phyloP scores from a whole-genome alignment of 1,284 basidiomycete species.

The Austropuccinia psidii region DNA sequence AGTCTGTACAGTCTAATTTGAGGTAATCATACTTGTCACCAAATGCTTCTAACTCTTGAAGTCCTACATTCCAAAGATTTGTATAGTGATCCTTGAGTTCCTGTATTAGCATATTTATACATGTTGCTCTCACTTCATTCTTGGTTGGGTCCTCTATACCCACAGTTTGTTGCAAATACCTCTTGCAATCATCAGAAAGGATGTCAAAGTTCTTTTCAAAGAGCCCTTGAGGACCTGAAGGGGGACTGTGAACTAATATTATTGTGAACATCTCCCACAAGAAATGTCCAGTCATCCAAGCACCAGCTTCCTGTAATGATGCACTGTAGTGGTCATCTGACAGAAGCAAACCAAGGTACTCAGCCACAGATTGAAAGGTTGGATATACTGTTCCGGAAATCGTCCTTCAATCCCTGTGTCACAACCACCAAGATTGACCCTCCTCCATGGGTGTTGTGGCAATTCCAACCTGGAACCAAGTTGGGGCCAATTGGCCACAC shows the following conservation, averaged over 20 bases:
- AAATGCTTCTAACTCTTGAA: slow-evolving; percentile 45
- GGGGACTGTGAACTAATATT: not conserved
- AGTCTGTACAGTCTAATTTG: too few species aligned
- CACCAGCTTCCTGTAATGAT: not conserved
- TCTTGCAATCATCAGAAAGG: not conserved
- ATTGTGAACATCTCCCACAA: not conserved
- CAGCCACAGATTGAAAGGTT: not conserved
- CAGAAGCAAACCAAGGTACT: not conserved
- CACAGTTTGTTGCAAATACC: not conserved
- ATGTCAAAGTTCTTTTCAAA: not conserved
- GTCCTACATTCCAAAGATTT: too few species aligned
- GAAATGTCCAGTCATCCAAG: not conserved
- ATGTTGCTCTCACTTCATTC: not conserved
- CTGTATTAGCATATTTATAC: not conserved
- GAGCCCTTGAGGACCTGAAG: not conserved
- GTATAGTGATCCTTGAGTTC: too few species aligned
- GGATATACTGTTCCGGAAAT: not conserved
- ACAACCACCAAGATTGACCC: too few species aligned
- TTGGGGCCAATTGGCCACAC: too few species aligned
- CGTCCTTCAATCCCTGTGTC: not conserved
- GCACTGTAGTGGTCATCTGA: not conserved
- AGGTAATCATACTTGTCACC: slow-evolving; percentile 47
- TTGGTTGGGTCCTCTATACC: not conserved
- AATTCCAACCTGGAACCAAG: too few species aligned
- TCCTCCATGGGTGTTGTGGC: too few species aligned